Conservation (phyloP, 2,329 filamentous ascomycete species). For the Fusarium tricinctum region DNA sequence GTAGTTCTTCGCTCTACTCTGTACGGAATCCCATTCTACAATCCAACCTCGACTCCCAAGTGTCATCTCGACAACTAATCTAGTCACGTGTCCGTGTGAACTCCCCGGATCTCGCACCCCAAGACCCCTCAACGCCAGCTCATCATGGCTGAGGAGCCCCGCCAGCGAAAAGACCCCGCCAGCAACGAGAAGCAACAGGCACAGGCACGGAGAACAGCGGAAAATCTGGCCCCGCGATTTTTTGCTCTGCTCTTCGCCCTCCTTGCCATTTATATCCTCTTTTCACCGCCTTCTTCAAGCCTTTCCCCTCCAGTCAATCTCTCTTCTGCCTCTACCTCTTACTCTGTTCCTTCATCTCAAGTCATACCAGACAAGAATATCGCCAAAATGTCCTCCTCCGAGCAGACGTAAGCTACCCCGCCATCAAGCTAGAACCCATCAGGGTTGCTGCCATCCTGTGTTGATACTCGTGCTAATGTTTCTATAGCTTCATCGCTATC, state of each 20-base stretch:
- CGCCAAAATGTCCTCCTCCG: slow-evolving; percentile 76
- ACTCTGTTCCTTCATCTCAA: slow-evolving; percentile 50
- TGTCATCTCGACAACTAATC: slow-evolving; percentile 24
- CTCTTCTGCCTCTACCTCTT: slow-evolving; percentile 43
- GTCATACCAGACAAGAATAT: slow-evolving; percentile 49
- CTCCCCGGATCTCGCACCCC: slow-evolving; percentile 32
- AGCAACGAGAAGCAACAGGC: slow-evolving; percentile 45
- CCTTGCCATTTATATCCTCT: slow-evolving; percentile 55
- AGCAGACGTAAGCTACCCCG: slow-evolving; percentile 83
- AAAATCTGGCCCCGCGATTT: slow-evolving; percentile 62
- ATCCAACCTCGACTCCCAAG: background rate
- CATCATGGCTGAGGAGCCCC: slow-evolving; percentile 54
- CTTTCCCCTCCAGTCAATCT: slow-evolving; percentile 51
- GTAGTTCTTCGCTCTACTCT: background rate
- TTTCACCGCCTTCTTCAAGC: slow-evolving; percentile 51
- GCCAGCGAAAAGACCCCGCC: slow-evolving; percentile 55
- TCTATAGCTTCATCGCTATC: slow-evolving; percentile 96
- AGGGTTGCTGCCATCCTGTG: slow-evolving; percentile 41
- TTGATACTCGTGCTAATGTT: slow-evolving; percentile 45
- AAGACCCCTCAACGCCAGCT: slow-evolving; percentile 47
- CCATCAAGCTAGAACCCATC: slow-evolving; percentile 42
- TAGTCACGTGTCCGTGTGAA: slow-evolving; percentile 50
- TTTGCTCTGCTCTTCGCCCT: slow-evolving; percentile 58
- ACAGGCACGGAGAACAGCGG: slow-evolving; percentile 51
- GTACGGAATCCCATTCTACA: background rate